Conservation (phyloP, 495 filamentous ascomycete genomes). For the Penicillium riverlandense region DNA sequence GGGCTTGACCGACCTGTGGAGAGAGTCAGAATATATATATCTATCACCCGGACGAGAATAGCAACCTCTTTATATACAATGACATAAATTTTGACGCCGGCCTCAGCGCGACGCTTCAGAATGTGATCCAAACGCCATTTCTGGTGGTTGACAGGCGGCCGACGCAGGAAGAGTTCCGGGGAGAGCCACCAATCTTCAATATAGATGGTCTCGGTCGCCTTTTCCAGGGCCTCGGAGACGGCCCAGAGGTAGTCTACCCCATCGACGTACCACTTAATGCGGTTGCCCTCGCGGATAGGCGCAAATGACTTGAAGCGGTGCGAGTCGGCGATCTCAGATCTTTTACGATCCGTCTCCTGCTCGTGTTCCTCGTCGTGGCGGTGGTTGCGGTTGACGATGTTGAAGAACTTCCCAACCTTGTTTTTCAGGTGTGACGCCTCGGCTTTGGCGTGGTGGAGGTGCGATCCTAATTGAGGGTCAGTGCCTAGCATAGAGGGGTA, state of each 20-base stretch:
- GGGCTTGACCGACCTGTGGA: slow-evolving; percentile 55
- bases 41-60: background rate
- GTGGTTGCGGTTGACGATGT: slow-evolving; percentile 80
- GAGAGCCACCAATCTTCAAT: slow-evolving; percentile 97
- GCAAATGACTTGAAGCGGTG: slow-evolving; percentile 87
- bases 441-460: slow-evolving; percentile 41
- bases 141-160: slow-evolving; percentile 72
- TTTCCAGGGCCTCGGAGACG: slow-evolving; percentile 78
- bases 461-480: slow-evolving; percentile 22
- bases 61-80: slow-evolving; percentile 82
- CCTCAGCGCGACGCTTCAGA: slow-evolving; percentile 81
- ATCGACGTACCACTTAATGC: slow-evolving; percentile 96
- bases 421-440: slow-evolving; percentile 49
- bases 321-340: slow-evolving; percentile 59
- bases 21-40: background rate
- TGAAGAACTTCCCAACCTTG: slow-evolving; percentile 61
- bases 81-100: slow-evolving; percentile 89
- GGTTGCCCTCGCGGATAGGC: slow-evolving; percentile 74
- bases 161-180: slow-evolving; percentile 83
- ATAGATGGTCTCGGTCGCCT: slow-evolving; percentile 87
- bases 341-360: slow-evolving; percentile 71
- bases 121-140: slow-evolving; percentile 85
- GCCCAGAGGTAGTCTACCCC: slow-evolving; percentile 90
- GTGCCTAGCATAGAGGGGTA: background rate
- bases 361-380: slow-evolving; percentile 94